Evolutionary conservation across 2,329 filamentous ascomycete genomes (phyloP), one percentile per base, ranked within the genome.

Genomic region (Pseudocercospora macadamiae): DNA sequence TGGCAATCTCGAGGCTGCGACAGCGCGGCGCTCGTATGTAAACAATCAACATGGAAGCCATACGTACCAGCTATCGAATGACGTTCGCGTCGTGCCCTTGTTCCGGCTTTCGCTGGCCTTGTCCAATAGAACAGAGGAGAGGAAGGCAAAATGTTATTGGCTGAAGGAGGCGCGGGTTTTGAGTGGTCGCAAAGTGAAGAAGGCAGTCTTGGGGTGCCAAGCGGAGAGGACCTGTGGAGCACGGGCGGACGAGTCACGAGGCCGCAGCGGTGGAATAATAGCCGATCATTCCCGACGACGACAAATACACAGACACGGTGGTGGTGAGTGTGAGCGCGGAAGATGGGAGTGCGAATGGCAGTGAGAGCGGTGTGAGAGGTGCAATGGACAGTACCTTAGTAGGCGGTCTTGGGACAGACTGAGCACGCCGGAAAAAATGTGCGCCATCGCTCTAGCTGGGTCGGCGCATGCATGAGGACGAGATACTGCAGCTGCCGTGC

Each of bases 51-150:
- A 54, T 42, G 57, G 57, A 51, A 52, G 55, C 26, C 42, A 59
- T 53, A 55, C 44, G 19, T 49, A 59, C 52, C 51, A 51, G 39
- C 52, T 51, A 55, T 53, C 52, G 51, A 59, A 54, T 59, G 57
- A 59, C 57, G 52, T 54, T 42, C 51, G 57, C 57, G 57, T 47
- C 52, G 53, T 53, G 57, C 54, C 52, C 57, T 59, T 55, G 55
- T 47, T 39, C 28, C 36, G 36, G 36, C 36, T 8, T 8, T 39
- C 36, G 28, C 14, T 34, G 47, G 42, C 42, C 42, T 49, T 49
- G 47, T 49, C 47, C 47, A 49, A 49, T 49, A 34, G 32, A 26
- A 49, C 47, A n/a, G 6, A 30, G 47, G 6, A 30, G 47, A n/a
- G 25, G 5, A 26, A 30, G 47, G 16, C 36, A 39, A 49, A 47